A percentile compares a stretch with the other conserved stretches of the same genome.
Conservation (phyloP, 441 rosid genomes). For the Adansonia grandidieri region DNA sequence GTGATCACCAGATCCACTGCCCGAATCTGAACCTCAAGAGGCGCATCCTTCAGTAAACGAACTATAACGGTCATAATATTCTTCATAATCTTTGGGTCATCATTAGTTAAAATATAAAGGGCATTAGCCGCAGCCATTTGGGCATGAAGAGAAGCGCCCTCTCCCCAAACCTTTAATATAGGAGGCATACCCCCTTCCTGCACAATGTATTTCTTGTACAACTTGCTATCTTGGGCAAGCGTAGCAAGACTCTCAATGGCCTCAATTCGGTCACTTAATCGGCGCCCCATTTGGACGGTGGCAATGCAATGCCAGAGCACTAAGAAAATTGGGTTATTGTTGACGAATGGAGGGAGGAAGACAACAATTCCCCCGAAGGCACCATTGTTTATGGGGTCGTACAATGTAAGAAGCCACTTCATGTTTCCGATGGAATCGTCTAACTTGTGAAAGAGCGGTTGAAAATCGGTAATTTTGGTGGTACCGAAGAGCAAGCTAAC, state of each 20-base stretch:
- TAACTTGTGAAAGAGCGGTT: conserved; percentile 43
- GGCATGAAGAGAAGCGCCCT: conserved; percentile 40
- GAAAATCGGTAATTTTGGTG: conserved; percentile 47
- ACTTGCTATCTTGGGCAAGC: conserved; percentile 49
- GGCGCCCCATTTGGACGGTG: conserved; percentile 44
- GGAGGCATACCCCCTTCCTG: conserved; percentile 62
- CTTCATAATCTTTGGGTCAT: conserved; percentile 46
- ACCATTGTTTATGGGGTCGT: conserved; percentile 40
- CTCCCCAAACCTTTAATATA: conserved; percentile 50
- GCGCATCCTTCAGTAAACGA: conserved; percentile 47
- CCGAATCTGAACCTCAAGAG: conserved; percentile 49
- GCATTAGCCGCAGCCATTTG: conserved; percentile 53
- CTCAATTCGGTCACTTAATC: conserved; percentile 44
- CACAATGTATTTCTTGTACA: conserved; percentile 58
- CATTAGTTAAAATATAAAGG: conserved; percentile 42
- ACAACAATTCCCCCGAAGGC: conserved; percentile 16
- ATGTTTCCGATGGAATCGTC: conserved; percentile 57
- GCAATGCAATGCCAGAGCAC: conserved; percentile 63
- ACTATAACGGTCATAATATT: conserved; percentile 45
- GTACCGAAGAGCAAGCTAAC: conserved; percentile 44
- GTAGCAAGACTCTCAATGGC: conserved; percentile 55
- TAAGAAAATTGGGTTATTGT: conserved; percentile 56
- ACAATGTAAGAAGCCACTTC: conserved; percentile 52
- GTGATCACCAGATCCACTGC: conserved; percentile 52
- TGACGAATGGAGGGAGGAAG: conserved; percentile 39